A percentile compares a stretch with the other conserved stretches of the same genome.
Evolutionary conservation across 306 rosid genomes (phyloP).

Genomic region (Trichosanthes cucumerina): DNA sequence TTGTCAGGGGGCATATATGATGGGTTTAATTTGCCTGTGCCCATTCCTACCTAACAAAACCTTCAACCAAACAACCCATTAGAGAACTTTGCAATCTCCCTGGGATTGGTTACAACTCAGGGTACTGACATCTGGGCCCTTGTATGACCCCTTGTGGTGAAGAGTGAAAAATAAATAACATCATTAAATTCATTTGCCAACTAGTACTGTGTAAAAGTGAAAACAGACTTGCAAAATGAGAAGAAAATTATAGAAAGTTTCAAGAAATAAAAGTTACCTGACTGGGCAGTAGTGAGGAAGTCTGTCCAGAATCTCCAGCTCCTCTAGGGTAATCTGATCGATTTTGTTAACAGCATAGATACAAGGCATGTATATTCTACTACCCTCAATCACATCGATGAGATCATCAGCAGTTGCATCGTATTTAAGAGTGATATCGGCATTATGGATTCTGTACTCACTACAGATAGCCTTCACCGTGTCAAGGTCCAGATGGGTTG

Average conservation of each 20-base stretch:
- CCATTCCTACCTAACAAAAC: no score
- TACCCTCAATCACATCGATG: conserved; percentile 93
- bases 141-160: not conserved
- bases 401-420: conserved; percentile 98
- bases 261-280: conserved; percentile 37
- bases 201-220: not conserved
- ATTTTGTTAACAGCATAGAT: conserved; percentile 92
- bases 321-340: conserved; percentile 94
- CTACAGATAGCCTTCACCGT: conserved; percentile 94
- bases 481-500: conserved; percentile 82
- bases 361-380: conserved; percentile 88
- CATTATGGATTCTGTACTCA: conserved; percentile 90
- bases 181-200: not conserved
- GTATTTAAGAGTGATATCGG: conserved; percentile 84
- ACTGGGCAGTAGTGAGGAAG: conserved; percentile 95
- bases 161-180: not conserved
- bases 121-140: not conserved
- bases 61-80: no score
- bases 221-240: not conserved
- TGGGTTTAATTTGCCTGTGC: no score
- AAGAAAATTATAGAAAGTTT: not conserved
- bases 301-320: conserved; percentile 95
- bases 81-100: not conserved
- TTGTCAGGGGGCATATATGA: no score
- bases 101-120: not conserved